Evolutionary conservation across 1,139 yeast species (phyloP).

Genomic region (Protomyces lactucae-debilis): DNA sequence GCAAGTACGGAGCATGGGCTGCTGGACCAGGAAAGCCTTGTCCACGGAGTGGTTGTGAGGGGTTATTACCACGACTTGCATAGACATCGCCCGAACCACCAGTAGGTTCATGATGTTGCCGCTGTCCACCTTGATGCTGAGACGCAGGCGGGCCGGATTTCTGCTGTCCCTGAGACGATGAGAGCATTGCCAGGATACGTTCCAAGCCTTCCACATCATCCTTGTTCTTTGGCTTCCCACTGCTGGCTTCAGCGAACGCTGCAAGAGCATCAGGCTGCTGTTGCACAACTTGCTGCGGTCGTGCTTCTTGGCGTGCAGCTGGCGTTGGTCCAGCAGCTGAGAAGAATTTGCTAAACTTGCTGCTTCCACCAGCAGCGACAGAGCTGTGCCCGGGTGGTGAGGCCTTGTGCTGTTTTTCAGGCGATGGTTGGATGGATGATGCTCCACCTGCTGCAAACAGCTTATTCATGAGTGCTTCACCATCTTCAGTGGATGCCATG

Average conservation of each 20-base stretch:
- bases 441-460: neutral
- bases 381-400: neutral
- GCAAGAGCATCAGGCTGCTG: neutral
- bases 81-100: neutral
- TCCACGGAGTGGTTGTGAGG: neutral
- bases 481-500: neutral
- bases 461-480: neutral
- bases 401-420: neutral
- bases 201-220: constrained; percentile 24
- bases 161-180: neutral
- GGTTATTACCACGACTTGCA: neutral
- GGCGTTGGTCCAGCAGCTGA: neutral
- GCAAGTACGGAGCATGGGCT: neutral
- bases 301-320: neutral
- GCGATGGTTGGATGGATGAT: neutral
- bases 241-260: neutral
- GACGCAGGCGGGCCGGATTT: neutral
- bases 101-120: neutral
- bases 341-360: constrained; percentile 21
- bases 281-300: neutral
- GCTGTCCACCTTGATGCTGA: neutral
- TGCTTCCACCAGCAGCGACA: neutral
- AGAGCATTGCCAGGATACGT: constrained; percentile 24
- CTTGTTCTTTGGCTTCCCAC: neutral
- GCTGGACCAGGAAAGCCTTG: neutral